Conservation (phyloP, 805 yeast genomes). For the Scheffersomyces lignosus region DNA sequence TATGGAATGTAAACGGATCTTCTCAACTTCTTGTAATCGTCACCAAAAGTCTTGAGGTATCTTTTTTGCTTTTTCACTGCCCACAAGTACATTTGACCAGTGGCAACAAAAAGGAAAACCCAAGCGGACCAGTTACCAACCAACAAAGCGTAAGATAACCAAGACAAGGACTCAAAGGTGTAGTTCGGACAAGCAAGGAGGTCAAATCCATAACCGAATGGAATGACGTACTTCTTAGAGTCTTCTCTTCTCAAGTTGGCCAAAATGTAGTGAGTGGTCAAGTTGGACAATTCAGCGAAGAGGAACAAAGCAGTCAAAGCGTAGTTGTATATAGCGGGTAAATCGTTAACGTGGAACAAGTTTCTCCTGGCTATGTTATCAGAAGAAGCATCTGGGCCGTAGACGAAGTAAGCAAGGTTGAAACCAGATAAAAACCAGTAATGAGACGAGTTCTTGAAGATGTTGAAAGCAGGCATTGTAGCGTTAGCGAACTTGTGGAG, state of each 20-base stretch:
- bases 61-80: conserved; percentile 81
- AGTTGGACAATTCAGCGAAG: conserved; percentile 70
- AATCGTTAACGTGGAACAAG: conserved; percentile 48
- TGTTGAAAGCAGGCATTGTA: conserved; percentile 88
- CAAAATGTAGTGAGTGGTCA: conserved; percentile 67
- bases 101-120: conserved; percentile 68
- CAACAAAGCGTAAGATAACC: conserved; percentile 70
- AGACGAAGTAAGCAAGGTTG: conserved; percentile 49
- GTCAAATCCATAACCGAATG: conserved; percentile 82
- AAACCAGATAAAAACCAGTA: conserved; percentile 92
- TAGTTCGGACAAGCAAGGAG: conserved; percentile 91
- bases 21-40: conserved; percentile 75
- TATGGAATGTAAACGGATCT: conserved; percentile 75
- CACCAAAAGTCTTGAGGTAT: conserved; percentile 68
- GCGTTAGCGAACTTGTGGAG: conserved; percentile 84
- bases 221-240: conserved; percentile 58
- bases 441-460: conserved; percentile 87
- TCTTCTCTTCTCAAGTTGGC: conserved; percentile 56
- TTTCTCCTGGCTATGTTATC: conserved; percentile 22
- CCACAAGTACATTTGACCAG: conserved; percentile 88
- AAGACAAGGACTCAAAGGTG: conserved; percentile 77
- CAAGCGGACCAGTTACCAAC: conserved; percentile 77
- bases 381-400: conserved; percentile 29
- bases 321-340: conserved; percentile 27
- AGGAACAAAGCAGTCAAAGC: conserved; percentile 47